Conservation (phyloP, 208 protist species). For the Acanthamoeba triangularis region DNA sequence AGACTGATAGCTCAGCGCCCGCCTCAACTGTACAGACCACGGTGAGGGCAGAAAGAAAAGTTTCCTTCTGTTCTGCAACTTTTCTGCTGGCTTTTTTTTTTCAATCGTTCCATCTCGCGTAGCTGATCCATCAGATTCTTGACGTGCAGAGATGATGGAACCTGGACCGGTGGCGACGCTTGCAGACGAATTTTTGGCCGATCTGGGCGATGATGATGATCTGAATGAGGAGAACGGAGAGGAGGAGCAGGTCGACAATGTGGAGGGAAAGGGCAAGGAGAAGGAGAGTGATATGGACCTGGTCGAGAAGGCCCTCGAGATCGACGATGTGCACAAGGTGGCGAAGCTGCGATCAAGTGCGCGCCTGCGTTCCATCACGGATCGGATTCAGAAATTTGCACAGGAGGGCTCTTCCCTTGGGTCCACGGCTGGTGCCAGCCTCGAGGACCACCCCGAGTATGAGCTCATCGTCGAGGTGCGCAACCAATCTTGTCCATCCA, state of each 20-base stretch:
- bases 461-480: slow-evolving; percentile 50
- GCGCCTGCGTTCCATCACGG: background rate
- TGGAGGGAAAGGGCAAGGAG: slow-evolving; percentile 5
- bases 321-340: background rate
- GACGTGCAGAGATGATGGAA: background rate
- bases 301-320: background rate
- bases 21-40: no score
- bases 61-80: no score
- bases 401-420: background rate
- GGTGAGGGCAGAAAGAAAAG: no score
- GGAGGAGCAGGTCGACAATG: slow-evolving; percentile 43
- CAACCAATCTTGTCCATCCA: background rate
- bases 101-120: no score
- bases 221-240: background rate
- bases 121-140: no score
- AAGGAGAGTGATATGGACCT: slow-evolving; percentile 24
- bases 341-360: background rate
- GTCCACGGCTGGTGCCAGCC: background rate
- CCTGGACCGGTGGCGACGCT: slow-evolving; percentile 73
- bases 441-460: slow-evolving; percentile 49
- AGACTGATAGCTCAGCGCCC: background rate
- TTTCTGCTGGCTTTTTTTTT: no score
- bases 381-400: background rate
- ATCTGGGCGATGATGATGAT: slow-evolving; percentile 82
- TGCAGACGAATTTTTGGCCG: slow-evolving; percentile 87